Base-by-base conservation (phyloP, 2,329 filamentous ascomycete genomes). In the Dothidotthia symphoricarpi region DNA sequence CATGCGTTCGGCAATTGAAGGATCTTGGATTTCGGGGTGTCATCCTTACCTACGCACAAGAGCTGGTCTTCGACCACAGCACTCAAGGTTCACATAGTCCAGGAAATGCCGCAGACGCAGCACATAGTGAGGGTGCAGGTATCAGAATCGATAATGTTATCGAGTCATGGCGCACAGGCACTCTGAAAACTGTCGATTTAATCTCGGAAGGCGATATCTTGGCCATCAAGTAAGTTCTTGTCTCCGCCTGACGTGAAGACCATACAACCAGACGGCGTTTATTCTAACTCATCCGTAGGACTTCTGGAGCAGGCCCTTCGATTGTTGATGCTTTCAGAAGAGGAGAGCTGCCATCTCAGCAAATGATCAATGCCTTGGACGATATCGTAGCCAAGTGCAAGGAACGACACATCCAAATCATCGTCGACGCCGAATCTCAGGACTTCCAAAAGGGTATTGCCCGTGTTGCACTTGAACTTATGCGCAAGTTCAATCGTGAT, bases 41-140 rank as follows among this genome's bases (percentile, higher is more conserved):
- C 3, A 90, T 95, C 43, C 73, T 95, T 29, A 83, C 86, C 16
- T 95, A 95, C 57, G 88, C 88, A 6, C 81, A 77, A 55, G 90
- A 95, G 64, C 69, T 67, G 5, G 60, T 72, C 0, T 69, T 71
- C 24, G 69, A 74, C 32, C 57, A 68, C 24, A 59, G 36, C 12
- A 58, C 6, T 61, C 58, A 4, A 53, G 61, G 39, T 42, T 25
- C 8, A 12, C 44, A 15, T 37, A 50, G 13, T 26, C 34, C 42
- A 12, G 41, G 43, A 8, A 40, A 28, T 43, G 29, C 50, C 43
- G 43, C 14, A 47, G 53, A 47, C 6, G 47, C 39, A 24, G 25
- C 32, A 11, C 30, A 40, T 10, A 12, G 39, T 12, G 36, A 37
- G 13, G 36, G 42, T 19, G 17, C 31, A 9, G 27, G 30, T 1